Base-by-base conservation (phyloP, 192 early-diverging fungal genomes). In the Coemansia sp. region DNA sequence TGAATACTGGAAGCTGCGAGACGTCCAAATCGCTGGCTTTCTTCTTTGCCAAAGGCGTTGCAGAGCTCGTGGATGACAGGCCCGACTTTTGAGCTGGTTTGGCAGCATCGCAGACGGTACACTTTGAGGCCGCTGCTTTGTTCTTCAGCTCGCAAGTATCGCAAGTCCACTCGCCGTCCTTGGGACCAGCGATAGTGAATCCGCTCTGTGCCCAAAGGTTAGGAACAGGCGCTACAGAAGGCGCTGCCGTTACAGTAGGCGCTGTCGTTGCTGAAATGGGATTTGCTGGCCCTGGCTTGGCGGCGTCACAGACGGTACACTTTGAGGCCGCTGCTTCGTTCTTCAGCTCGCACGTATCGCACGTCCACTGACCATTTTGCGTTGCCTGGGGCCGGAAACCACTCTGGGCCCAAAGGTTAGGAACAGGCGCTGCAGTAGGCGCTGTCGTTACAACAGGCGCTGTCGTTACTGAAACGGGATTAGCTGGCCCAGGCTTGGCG, bases 111-210 rank as follows among this genome's bases (percentile, higher is more conserved):
- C 79, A 81, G 3, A 62, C 68, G 1, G 27, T 57, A 43, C 79
- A 81, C 67, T 80, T 71, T 3, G 63, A 29, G 2, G 64, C 70
- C 0, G 38, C 8, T 5, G 16, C 41, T 3, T 67, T 61, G 58
- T 72, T 81, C 34, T 64, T 66, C 15, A 75, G 47, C 5, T 68
- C 66, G 22, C 78, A 80, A 0, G 39, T 53, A 24, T 31, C 39
- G 40, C 77, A 79, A n/a, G 57, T 70, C 77, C 77, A 79, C 65
- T 79, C 72, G 49, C 57, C 60, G 7, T 63, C 49, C 49, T 71
- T 71, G 36, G 44, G 33, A 1, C n/a, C 41, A 0, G 69, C 41
- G 43, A 47, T 27, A 29, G 60, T 60, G 33, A 71, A 27, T 49
- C 39, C 12, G 47, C 36, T 62, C 43, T 64, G 31, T 10, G 53